Conservation (phyloP, 305 asterid genomes). For the Fraxinus paxiana region DNA sequence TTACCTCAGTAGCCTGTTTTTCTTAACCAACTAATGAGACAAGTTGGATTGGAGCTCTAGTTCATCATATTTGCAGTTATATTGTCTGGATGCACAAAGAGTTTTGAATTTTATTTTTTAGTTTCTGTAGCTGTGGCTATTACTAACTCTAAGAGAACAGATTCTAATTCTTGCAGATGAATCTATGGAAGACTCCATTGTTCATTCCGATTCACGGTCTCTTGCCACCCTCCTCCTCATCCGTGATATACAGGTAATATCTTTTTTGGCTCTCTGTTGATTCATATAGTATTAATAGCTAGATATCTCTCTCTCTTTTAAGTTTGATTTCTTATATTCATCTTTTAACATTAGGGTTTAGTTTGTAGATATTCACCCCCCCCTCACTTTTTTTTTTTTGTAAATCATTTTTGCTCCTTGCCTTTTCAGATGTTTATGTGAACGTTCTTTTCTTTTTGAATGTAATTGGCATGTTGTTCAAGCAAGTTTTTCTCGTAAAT, state of each 20-base stretch:
- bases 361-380: neutral
- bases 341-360: neutral
- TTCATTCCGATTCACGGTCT: slow-evolving; percentile 93
- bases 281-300: neutral
- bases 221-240: slow-evolving; percentile 97
- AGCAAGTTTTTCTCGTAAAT: neutral
- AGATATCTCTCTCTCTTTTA: slow-evolving; percentile 7
- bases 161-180: slow-evolving; percentile 98
- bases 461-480: neutral
- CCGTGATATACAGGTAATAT: slow-evolving; percentile 86
- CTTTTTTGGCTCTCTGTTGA: slow-evolving; percentile 16
- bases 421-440: neutral
- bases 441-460: neutral
- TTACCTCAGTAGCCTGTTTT: neutral
- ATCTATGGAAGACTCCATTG: slow-evolving; percentile 89
- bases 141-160: slow-evolving; percentile 81
- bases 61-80: slow-evolving; percentile 11
- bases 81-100: neutral
- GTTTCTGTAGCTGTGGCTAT: slow-evolving; percentile 24
- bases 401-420: neutral
- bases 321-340: neutral
- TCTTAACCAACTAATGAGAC: neutral
- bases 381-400: neutral
- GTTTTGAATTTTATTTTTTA: neutral
- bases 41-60: neutral